These are phyloP conservation scores for Guadua angustifolia DNA, from an alignment of 176 grass and related monocot genomes.

Conservation along the genomic window DNA sequence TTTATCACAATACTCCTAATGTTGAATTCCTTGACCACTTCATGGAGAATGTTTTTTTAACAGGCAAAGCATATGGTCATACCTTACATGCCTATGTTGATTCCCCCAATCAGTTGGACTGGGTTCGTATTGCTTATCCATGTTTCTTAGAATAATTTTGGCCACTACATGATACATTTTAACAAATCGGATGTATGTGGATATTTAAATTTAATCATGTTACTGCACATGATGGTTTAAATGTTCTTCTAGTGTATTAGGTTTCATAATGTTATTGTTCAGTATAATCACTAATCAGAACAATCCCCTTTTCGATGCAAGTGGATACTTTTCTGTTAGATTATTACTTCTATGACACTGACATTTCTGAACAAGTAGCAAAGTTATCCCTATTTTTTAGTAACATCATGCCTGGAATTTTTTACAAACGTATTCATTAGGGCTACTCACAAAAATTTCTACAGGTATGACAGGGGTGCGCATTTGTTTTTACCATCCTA, in stretches of 20 bases:
- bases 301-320: conserved; percentile 6
- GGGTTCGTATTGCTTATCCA: conserved; percentile 62
- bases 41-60: conserved; percentile 40
- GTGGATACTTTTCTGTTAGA: conserved; percentile 2
- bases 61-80: conserved; percentile 97
- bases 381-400: conserved; percentile 7
- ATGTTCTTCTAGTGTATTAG: conserved; percentile 13
- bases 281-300: not conserved
- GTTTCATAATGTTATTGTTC: conserved; percentile 5
- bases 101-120: conserved; percentile 82
- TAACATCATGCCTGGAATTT: conserved; percentile 5
- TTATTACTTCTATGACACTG: conserved; percentile 13
- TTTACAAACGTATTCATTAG: conserved; percentile 7
- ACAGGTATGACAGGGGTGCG: conserved; percentile 88
- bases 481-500: conserved; percentile 93
- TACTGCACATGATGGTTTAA: not conserved
- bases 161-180: conserved; percentile 4
- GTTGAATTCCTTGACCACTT: conserved; percentile 37
- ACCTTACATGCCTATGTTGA: conserved; percentile 98
- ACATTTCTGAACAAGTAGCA: not conserved
- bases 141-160: conserved; percentile 11
- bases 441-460: conserved; percentile 33
- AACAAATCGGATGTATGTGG: not conserved
- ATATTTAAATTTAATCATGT: not conserved
- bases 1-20: conserved; percentile 36